These are phyloP conservation scores for Axilococcus clingmanii DNA, from an alignment of 139 green algal genomes.

Conservation along the genomic window DNA sequence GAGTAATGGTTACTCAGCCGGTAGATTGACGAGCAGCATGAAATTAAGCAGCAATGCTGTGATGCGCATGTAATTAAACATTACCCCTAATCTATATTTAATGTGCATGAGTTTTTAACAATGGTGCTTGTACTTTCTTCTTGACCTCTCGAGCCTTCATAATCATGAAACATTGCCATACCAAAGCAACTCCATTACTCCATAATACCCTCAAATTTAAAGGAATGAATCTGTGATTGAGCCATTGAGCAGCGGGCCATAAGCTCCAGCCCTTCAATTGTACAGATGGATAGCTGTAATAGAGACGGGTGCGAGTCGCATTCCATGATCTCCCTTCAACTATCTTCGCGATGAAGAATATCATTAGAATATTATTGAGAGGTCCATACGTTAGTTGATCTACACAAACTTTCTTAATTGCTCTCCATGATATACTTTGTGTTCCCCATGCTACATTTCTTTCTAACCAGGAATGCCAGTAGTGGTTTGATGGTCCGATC, in stretches of 20 bases:
- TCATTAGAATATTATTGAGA: constrained; percentile 19
- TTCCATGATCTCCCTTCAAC: constrained; percentile 6
- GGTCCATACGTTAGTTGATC: constrained; percentile 24
- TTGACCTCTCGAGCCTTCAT: background rate
- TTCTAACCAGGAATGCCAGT: constrained; percentile 22
- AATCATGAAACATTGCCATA: constrained; percentile 23
- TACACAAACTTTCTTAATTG: constrained; percentile 1
- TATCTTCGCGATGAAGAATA: constrained; percentile 2
- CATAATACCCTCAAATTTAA: constrained; percentile 19
- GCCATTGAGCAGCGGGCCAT: constrained; percentile 15
- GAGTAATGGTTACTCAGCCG: constrained; percentile 76
- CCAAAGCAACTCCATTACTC: constrained; percentile 10
- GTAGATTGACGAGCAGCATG: constrained; percentile 49
- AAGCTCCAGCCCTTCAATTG: constrained; percentile 14
- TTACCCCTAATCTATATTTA: background rate
- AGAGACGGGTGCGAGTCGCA: background rate
- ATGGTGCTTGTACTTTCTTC: background rate
- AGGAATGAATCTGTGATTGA: constrained; percentile 20
- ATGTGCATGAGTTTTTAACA: constrained; percentile 1
- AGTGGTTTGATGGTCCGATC: constrained; percentile 13
- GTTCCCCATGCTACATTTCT: constrained; percentile 11
- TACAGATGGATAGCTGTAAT: background rate
- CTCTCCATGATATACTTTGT: background rate
- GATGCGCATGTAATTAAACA: constrained; percentile 47
- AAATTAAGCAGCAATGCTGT: constrained; percentile 63